A percentile compares a stretch with the other conserved stretches of the same genome.
These are phyloP conservation scores for Gonium pectorale DNA, from an alignment of 139 green algal species.

Conservation along the genomic window DNA sequence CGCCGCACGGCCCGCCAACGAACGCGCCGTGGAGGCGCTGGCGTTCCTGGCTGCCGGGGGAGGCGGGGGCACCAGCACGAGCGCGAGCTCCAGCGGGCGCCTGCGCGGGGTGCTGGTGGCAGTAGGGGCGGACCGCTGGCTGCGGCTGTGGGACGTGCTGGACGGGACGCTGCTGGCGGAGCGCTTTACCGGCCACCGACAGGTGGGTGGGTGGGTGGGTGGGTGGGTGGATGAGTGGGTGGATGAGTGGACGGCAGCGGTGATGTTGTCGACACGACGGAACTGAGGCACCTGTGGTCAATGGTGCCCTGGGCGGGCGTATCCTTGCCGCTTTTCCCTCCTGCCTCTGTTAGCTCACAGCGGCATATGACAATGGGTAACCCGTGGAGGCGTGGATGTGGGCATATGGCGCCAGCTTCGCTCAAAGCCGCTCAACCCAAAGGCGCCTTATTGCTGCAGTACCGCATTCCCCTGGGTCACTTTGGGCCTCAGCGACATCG, in stretches of 20 bases:
- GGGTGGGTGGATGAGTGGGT: background rate
- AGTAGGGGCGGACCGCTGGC: conserved; percentile 53
- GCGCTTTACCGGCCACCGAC: conserved; percentile 49
- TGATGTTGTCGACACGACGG: background rate
- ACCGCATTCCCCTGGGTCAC: too few relatives aligned
- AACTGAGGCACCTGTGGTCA: background rate
- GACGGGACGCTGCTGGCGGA: conserved; percentile 34
- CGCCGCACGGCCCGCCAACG: conserved; percentile 41
- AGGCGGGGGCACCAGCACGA: background rate
- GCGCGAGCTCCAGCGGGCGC: background rate
- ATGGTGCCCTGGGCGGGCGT: too few relatives aligned
- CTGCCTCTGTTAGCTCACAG: too few relatives aligned
- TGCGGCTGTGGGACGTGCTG: conserved; percentile 62
- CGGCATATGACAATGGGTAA: too few relatives aligned
- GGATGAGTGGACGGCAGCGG: background rate
- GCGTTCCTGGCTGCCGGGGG: conserved; percentile 55
- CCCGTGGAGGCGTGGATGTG: too few relatives aligned
- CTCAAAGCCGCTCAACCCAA: background rate
- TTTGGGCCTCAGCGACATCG: too few relatives aligned
- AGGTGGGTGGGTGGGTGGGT: background rate
- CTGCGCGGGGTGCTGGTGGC: conserved; percentile 32
- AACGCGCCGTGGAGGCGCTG: conserved; percentile 62
- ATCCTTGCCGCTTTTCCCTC: too few relatives aligned
- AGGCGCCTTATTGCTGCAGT: too few relatives aligned
- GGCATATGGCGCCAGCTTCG: too few relatives aligned